phyloP scores from a whole-genome alignment of 192 early-diverging fungal genomes.

The Coemansia asiatica region DNA sequence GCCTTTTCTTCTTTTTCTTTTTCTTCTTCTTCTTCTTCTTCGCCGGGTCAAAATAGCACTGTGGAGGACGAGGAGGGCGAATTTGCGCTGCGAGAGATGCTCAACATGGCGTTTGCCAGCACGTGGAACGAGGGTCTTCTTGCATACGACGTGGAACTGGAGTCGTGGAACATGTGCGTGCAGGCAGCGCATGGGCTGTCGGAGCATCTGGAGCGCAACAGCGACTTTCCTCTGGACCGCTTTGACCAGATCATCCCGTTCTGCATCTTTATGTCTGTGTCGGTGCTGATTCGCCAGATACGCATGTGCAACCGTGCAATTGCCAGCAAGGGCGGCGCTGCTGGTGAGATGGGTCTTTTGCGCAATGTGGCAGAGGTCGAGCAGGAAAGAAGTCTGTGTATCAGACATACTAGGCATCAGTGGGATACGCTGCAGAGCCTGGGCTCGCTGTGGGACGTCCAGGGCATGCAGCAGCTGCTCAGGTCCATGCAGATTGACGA shows the following conservation, averaged over 20 bases:
- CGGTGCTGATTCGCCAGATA: slow-evolving; percentile 47
- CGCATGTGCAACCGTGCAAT: slow-evolving; percentile 38
- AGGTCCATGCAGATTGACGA: slow-evolving; percentile 53
- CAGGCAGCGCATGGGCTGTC: slow-evolving; percentile 36
- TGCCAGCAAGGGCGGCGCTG: neutral
- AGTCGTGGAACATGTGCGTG: slow-evolving; percentile 39
- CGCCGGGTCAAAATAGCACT: too few species aligned
- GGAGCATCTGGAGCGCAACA: slow-evolving; percentile 46
- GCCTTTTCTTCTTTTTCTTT: too few species aligned
- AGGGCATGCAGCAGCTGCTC: slow-evolving; percentile 40
- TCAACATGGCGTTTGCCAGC: slow-evolving; percentile 41
- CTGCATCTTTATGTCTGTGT: slow-evolving; percentile 54
- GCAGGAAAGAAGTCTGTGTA: slow-evolving; percentile 17
- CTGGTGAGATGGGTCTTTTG: too few species aligned
- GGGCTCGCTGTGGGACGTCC: slow-evolving; percentile 43
- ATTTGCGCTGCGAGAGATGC: slow-evolving; percentile 43
- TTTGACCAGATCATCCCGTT: slow-evolving; percentile 57
- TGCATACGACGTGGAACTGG: slow-evolving; percentile 42
- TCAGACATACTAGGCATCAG: slow-evolving; percentile 38
- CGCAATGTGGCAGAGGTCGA: neutral
- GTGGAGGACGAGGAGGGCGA: slow-evolving; percentile 22
- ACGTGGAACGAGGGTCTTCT: slow-evolving; percentile 53
- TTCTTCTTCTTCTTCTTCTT: too few species aligned
- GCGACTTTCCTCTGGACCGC: slow-evolving; percentile 48
- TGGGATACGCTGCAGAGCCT: slow-evolving; percentile 41